These are phyloP conservation scores for Neurospora intermedia DNA, from an alignment of 495 filamentous ascomycete species.

Conservation along the genomic window DNA sequence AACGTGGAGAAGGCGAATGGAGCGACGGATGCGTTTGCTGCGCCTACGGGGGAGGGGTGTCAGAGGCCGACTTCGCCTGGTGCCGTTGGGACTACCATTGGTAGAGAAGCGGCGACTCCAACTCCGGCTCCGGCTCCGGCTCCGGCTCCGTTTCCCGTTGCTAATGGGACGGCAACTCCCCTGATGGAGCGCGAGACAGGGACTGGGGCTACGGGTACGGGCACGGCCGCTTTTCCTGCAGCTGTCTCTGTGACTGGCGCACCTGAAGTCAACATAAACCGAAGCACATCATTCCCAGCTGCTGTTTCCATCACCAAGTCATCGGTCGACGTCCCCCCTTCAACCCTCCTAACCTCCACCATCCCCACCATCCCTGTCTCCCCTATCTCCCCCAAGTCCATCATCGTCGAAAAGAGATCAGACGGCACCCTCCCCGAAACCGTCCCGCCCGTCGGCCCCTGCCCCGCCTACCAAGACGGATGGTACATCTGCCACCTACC, in stretches of 20 bases:
- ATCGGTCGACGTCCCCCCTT: not conserved
- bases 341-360: not conserved
- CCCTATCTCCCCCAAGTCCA: no score
- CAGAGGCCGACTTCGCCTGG: not conserved
- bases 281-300: not conserved
- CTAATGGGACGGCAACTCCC: not conserved
- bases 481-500: not conserved
- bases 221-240: no score
- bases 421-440: not conserved
- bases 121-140: no score
- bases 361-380: no score
- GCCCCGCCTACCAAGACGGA: not conserved
- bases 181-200: not conserved
- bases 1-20: slow-evolving; percentile 23
- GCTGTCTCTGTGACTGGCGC: not conserved
- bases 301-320: not conserved
- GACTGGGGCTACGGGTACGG: no score
- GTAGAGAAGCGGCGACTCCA: no score
- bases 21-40: not conserved
- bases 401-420: not conserved
- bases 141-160: not conserved
- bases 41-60: not conserved
- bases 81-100: no score
- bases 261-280: not conserved
- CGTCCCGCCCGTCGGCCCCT: not conserved